Conservation (phyloP, 441 rosid genomes). For the Adansonia grandidieri region DNA sequence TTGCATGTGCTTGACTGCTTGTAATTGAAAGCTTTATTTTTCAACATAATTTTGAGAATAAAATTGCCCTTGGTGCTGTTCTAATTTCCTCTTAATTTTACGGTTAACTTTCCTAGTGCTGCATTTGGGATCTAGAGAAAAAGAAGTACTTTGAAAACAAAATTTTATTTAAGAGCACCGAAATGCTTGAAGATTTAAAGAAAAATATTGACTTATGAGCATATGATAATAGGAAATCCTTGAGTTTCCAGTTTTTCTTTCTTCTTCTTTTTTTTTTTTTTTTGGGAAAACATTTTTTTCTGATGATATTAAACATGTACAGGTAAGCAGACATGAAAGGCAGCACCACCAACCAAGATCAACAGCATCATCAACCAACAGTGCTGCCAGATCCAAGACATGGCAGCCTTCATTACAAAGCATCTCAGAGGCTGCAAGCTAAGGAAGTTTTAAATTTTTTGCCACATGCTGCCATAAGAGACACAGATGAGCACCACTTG, state of each 20-base stretch:
- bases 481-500: neutral
- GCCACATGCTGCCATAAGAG: slow-evolving; percentile 18
- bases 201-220: neutral
- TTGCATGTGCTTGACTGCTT: neutral
- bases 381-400: slow-evolving; percentile 56
- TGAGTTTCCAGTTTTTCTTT: too few species aligned
- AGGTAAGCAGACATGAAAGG: slow-evolving; percentile 56
- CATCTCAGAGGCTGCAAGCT: slow-evolving; percentile 73
- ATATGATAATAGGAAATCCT: too few species aligned
- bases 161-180: neutral
- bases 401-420: slow-evolving; percentile 92
- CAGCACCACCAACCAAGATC: slow-evolving; percentile 41
- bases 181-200: neutral
- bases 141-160: neutral
- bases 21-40: neutral
- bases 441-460: slow-evolving; percentile 22
- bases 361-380: slow-evolving; percentile 38
- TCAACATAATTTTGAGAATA: neutral
- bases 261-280: too few species aligned
- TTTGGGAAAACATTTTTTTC: neutral
- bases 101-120: neutral
- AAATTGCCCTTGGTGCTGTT: neutral
- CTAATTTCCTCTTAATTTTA: neutral
- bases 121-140: neutral
- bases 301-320: slow-evolving; percentile 18